Evolutionary conservation across 257 asterid genomes (phyloP).

Genomic region (Thymus quinquecostatus): DNA sequence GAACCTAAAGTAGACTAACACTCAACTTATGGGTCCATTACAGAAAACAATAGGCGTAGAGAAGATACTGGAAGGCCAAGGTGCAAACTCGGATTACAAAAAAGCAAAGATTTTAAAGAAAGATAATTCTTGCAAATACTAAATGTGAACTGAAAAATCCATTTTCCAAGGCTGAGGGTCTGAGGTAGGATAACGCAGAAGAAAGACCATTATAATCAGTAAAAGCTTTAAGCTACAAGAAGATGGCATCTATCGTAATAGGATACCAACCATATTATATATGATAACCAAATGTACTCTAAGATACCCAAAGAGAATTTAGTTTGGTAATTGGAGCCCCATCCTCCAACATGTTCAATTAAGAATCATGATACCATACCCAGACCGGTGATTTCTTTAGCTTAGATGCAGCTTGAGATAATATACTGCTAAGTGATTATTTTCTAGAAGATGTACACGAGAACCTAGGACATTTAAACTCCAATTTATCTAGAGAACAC

Average conservation of each 20-base stretch:
- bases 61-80: too few species aligned
- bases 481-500: slow-evolving; percentile 27
- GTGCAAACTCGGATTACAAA: too few species aligned
- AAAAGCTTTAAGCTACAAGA: too few species aligned
- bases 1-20: too few species aligned
- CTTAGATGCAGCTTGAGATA: slow-evolving; percentile 22
- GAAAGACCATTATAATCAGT: too few species aligned
- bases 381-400: slow-evolving; percentile 13
- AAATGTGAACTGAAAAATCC: not conserved
- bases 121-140: slow-evolving; percentile 9
- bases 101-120: slow-evolving; percentile 2
- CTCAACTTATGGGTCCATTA: too few species aligned
- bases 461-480: slow-evolving; percentile 25
- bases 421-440: slow-evolving; percentile 15
- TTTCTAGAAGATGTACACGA: slow-evolving; percentile 13
- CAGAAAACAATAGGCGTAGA: too few species aligned
- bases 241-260: slow-evolving; percentile 25
- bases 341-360: slow-evolving; percentile 8
- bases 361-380: not conserved
- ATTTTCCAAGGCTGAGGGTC: too few species aligned
- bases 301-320: not conserved
- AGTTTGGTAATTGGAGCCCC: not conserved
- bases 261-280: not conserved
- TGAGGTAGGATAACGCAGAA: too few species aligned
- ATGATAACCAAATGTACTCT: not conserved